Evolutionary conservation across 495 filamentous ascomycete genomes (phyloP).

Genomic region (Lentithecium fluviatile): DNA sequence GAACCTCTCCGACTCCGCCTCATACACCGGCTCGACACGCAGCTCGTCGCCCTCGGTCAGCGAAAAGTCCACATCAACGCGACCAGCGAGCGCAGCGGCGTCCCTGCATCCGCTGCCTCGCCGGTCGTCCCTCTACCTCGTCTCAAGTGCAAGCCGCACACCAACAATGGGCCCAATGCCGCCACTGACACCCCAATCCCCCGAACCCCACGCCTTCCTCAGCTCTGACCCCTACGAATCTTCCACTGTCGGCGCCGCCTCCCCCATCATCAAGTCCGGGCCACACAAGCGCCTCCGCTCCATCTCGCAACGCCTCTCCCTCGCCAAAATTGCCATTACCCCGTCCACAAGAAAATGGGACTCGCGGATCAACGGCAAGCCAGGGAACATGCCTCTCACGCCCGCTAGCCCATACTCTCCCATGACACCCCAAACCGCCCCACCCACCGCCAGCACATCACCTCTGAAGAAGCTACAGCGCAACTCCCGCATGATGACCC

Average conservation of each 20-base stretch:
- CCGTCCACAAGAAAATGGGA: slow-evolving; percentile 33
- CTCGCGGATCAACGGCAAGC: slow-evolving; percentile 24
- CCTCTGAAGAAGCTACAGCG: slow-evolving; percentile 6
- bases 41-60: slow-evolving; percentile 13
- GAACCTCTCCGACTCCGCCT: slow-evolving; percentile 12
- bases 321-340: slow-evolving; percentile 32
- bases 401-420: slow-evolving; percentile 26
- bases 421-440: slow-evolving; percentile 23
- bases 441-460: slow-evolving; percentile 2
- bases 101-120: neutral
- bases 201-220: slow-evolving; percentile 31
- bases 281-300: slow-evolving; percentile 32
- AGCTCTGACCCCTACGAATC: slow-evolving; percentile 35
- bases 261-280: slow-evolving; percentile 30
- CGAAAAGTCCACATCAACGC: neutral
- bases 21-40: slow-evolving; percentile 3
- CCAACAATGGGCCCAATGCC: slow-evolving; percentile 15
- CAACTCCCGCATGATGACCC: slow-evolving; percentile 10
- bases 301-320: slow-evolving; percentile 32
- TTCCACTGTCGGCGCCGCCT: slow-evolving; percentile 14
- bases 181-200: slow-evolving; percentile 18
- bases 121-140: slow-evolving; percentile 26
- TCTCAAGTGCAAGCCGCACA: neutral
- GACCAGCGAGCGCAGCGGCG: slow-evolving; percentile 13
- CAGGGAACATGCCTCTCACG: slow-evolving; percentile 9